Evolutionary conservation across 768 basidiomycete species (phyloP), one percentile per base, ranked within the genome.

Genomic region (Boletus subparvulus): DNA sequence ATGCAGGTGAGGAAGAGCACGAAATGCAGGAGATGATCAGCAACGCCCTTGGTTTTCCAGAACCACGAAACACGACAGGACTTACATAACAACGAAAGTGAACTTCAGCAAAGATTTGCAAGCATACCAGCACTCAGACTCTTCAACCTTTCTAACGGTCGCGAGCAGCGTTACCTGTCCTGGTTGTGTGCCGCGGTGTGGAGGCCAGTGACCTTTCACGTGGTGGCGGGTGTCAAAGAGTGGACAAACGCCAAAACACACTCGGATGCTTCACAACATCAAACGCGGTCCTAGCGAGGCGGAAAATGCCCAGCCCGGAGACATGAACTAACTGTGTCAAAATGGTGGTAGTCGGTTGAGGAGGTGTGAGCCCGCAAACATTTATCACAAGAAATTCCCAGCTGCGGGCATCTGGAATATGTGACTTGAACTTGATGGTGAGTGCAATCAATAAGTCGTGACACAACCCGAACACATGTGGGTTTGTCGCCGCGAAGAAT

Each of bases 21-120:
- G 59, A 56, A 58, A 52, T n/a, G 48, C 3, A 43, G 41, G 46
- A 52, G 55, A 63, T 55, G 50, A 59, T 69, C 62, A 69, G 72
- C 59, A 63, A 52, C 41, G 57, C n/a, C 49, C 43, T 64, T 45
- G 60, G 60, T 59, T 54, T 60, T 51, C 52, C 36, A 58, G 46
- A 56, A 65, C 56, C 59, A 65, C 56, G 39, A 67, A 61, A 65
- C 61, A 60, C 59, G 37, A 59, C 65, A n/a, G 58, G 59, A 71
- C 71, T 71, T 73, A 73, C 70, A 73, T 74, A 74, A 74, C 69
- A 36, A 62, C 47, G 43, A 70, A 53, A 61, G 62, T 47, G 19
- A 52, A 52, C 60, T 66, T 69, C 55, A 74, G 61, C 50, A 63
- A 53, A 52, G 61, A 53, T 54, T 62, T 56, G 59, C 64, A 56